Evolutionary conservation across 2,329 filamentous ascomycete genomes (phyloP), one percentile per base, ranked within the genome.

Genomic region (Trichoderma koningiopsis): DNA sequence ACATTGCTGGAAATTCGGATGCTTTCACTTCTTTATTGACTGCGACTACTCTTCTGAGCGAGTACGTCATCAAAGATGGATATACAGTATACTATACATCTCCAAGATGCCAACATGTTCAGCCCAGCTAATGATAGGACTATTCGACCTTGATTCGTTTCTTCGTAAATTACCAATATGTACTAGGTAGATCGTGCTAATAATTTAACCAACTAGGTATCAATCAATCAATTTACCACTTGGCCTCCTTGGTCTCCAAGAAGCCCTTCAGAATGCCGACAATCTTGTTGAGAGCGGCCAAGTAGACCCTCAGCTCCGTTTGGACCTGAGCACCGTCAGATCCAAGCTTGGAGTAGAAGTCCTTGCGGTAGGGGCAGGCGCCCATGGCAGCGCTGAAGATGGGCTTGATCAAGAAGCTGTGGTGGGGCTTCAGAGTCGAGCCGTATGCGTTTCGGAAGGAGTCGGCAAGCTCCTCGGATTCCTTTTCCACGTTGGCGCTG

Each of bases 311-410:
- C 76, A 97, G 80, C 77, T 92, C 88, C 68, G 81, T 77, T 57
- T 85, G 75, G 60, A 96, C 90, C 80, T 90, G 88, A 35, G 78
- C 81, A 49, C 86, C 81, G 77, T 92, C 87, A 24, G 84, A 83
- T 47, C 92, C 94, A 55, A 99, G 85, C 87, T 97, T 97, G 73
- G 82, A 82, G 80, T 97, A 98, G 79, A 99, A 98, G 81, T 95
- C 92, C 79, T 92, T 93, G 74, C 95, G 89, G 86, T 97, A 97
- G 1, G 96, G 96, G 74, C 92, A 95, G 22, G 94, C 94, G 75
- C 88, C 88, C 94, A 99, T 97, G 79, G 95, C 95, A 71, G 94
- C 91, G 75, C 87, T 92, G 87, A 98, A 98, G 78, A 97, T 86
- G 71, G 93, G 93, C 87, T 97, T 97, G 76, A 97, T 84, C 72